Evolutionary conservation across 2,329 filamentous ascomycete species (phyloP), one percentile per base, ranked within the genome.

Genomic region (Coniosporium tulheliwenetii): DNA sequence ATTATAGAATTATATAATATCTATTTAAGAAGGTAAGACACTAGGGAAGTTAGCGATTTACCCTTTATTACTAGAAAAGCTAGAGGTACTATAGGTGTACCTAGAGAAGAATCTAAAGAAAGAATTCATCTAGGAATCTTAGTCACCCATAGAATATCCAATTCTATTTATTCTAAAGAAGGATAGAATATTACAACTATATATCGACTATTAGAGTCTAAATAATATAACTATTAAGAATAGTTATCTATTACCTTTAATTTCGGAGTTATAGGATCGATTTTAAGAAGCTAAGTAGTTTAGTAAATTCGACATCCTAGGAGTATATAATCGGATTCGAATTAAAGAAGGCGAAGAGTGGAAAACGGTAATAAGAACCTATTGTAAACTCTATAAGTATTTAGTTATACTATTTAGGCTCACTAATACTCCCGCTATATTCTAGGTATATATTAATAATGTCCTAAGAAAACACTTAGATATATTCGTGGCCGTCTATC

Each of bases 351-450:
- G 51, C 5, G 41, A 63, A 31, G 47, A 61, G 44, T 59, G 47
- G 45, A 58, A 57, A 42, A 62, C 36, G 12, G 49, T 48, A 1
- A 64, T 63, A 41, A 16, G 41, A 14, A 61, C 48, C 2, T 39
- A 48, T 15, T 62, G 53, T 42, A 46, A 54, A 33, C 42, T 49
- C 3, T 64, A 47, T 43, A 40, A 65, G 43, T 64, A 52, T 33
- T 37, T 53, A 32, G 50, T 65, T 10, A 53, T 56, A 44, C 45
- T 37, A 8, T 57, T 58, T 46, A 34, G 43, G 12, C 37, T 45
- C 3, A 39, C 38, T 12, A 43, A 45, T 30, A 26, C 41, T 2
- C 38, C 32, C 26, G 13, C 34, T 15, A 32, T 35, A 1, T 46
- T 42, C n/a, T 39, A 48, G 15, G 19, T 26, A 10, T 38, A 39